Evolutionary conservation across 1,284 basidiomycete species (phyloP).

Genomic region (Leccinum pachyderme): DNA sequence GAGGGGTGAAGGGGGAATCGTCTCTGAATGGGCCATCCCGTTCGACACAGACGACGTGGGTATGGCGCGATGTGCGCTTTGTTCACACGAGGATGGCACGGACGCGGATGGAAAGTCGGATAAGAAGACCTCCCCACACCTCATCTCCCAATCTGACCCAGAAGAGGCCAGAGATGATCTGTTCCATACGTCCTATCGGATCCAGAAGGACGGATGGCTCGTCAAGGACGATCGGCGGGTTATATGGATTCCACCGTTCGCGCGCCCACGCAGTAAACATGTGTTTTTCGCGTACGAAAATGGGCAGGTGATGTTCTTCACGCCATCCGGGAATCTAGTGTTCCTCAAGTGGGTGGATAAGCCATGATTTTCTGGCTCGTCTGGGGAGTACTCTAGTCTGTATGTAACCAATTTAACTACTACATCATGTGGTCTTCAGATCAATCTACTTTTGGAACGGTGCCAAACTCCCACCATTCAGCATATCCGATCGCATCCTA

Average conservation of each 20-base stretch:
- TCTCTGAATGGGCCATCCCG: conserved; percentile 11
- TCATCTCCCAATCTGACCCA: conserved; percentile 12
- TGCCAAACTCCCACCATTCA: too few species aligned
- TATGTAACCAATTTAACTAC: too few species aligned
- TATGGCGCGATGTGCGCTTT: conserved; percentile 7
- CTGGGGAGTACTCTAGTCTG: too few species aligned
- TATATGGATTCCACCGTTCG: conserved; percentile 13
- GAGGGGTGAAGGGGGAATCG: conserved; percentile 9
- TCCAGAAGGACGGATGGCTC: conserved; percentile 26
- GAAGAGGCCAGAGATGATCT: conserved; percentile 9
- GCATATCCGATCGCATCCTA: too few species aligned
- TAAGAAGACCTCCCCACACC: neutral
- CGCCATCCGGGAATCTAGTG: neutral
- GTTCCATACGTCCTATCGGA: conserved; percentile 11
- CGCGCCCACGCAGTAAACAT: conserved; percentile 12
- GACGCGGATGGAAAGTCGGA: neutral
- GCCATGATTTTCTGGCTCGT: neutral
- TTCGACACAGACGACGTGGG: neutral
- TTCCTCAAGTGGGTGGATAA: conserved; percentile 7
- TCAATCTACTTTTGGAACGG: too few species aligned
- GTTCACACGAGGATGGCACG: neutral
- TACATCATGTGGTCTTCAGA: too few species aligned
- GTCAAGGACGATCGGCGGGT: conserved; percentile 16
- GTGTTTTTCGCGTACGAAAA: conserved; percentile 10
- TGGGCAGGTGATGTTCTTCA: conserved; percentile 5